Evolutionary conservation across 345 rosid species (phyloP).

Genomic region (Hirschfeldia incana): DNA sequence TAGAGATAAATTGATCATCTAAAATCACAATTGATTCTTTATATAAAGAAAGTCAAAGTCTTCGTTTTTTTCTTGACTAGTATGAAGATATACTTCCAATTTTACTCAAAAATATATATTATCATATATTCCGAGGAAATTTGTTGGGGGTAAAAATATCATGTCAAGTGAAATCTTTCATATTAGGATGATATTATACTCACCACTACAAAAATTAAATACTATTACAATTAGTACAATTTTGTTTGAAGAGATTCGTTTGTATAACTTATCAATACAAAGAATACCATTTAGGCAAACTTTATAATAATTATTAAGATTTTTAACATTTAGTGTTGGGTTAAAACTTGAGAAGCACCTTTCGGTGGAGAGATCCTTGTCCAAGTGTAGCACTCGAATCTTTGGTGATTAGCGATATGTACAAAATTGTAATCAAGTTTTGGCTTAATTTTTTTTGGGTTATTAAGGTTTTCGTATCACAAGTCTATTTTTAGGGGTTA

Average conservation of each 20-base stretch:
- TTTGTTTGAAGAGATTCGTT: neutral
- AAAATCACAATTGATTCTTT: neutral
- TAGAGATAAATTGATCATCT: constrained; percentile 7
- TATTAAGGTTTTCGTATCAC: no score
- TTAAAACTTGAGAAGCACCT: no score
- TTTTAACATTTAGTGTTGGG: no score
- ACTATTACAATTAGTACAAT: neutral
- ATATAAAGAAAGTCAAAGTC: constrained; percentile 11
- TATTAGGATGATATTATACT: neutral
- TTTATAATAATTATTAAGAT: no score
- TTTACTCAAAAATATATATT: neutral
- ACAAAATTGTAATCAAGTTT: no score
- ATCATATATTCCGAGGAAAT: neutral
- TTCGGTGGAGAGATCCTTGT: no score
- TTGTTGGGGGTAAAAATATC: neutral
- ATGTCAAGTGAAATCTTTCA: neutral
- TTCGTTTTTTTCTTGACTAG: neutral
- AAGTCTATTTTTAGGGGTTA: no score
- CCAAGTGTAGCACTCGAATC: no score
- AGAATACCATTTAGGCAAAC: no score
- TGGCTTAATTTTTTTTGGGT: no score
- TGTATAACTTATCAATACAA: neutral
- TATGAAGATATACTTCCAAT: neutral
- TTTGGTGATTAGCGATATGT: no score
- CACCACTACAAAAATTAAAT: neutral